A percentile compares a stretch with the other conserved stretches of the same genome.
Conservation (phyloP, 129 eudicot genomes). For the Centella asiatica region DNA sequence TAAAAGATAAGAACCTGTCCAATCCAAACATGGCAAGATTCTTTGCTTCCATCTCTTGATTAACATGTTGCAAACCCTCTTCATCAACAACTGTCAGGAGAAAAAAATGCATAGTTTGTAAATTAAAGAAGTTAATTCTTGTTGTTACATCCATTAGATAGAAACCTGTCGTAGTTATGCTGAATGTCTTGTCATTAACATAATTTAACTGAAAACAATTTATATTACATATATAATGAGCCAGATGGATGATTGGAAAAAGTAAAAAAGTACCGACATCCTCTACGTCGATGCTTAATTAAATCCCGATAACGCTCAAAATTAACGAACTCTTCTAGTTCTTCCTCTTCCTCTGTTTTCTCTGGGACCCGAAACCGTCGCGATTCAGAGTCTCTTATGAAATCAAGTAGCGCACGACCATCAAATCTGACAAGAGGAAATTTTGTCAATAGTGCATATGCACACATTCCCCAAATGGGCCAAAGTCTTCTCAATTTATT, state of each 20-base stretch:
- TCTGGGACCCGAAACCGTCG: slow-evolving; percentile 53
- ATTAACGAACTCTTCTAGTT: slow-evolving; percentile 97
- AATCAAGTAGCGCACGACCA: slow-evolving; percentile 98
- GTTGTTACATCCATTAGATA: slow-evolving; percentile 11
- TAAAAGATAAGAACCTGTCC: slow-evolving; percentile 49
- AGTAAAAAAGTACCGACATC: slow-evolving; percentile 99
- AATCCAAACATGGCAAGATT: slow-evolving; percentile 52
- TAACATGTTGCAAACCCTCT: slow-evolving; percentile 86
- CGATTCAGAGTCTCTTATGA: slow-evolving; percentile 77
- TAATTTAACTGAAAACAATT: slow-evolving; percentile 16
- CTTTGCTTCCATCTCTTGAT: slow-evolving; percentile 92
- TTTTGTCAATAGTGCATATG: slow-evolving; percentile 5
- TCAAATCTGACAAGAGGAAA: slow-evolving; percentile 63
- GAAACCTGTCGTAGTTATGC: slow-evolving; percentile 17
- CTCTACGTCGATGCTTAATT: slow-evolving; percentile 99
- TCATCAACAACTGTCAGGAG: slow-evolving; percentile 74
- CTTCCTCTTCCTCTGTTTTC: slow-evolving; percentile 96
- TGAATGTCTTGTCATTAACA: slow-evolving; percentile 28
- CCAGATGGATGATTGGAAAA: slow-evolving; percentile 31
- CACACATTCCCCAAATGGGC: slow-evolving; percentile 3
- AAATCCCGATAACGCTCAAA: slow-evolving; percentile 99
- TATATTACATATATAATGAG: slow-evolving; percentile 29
- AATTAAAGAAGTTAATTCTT: slow-evolving; percentile 14
- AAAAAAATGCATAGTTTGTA: slow-evolving; percentile 30
- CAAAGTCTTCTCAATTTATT: not conserved